Evolutionary conservation across 1,139 yeast genomes (phyloP).

Genomic region (Kurtzmaniella quercitrusa): DNA sequence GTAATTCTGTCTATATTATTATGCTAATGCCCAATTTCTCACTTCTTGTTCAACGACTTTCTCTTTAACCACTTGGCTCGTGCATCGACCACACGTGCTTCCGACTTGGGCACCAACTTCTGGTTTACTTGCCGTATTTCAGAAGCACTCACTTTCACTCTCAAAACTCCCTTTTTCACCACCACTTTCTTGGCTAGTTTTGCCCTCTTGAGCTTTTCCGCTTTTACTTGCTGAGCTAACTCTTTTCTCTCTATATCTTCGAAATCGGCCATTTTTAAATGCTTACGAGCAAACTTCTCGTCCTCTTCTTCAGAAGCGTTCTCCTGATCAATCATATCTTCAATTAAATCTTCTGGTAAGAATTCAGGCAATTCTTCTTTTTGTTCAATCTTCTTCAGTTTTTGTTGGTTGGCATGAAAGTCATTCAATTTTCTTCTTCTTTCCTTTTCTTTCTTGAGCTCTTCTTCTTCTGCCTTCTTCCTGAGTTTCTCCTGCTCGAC

Average conservation of each 20-base stretch:
- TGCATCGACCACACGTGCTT: constrained; percentile 33
- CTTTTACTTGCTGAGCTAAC: constrained; percentile 23
- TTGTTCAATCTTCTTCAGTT: constrained; percentile 24
- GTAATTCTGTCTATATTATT: neutral
- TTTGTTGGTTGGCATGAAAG: constrained; percentile 46
- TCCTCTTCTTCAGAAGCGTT: constrained; percentile 10
- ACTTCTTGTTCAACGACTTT: constrained; percentile 42
- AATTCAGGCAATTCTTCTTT: constrained; percentile 41
- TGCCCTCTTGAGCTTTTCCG: constrained; percentile 39
- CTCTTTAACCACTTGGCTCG: constrained; percentile 61
- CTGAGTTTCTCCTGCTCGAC: constrained; percentile 33
- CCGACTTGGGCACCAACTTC: constrained; percentile 45
- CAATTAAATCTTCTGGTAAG: constrained; percentile 46
- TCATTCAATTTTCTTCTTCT: constrained; percentile 48
- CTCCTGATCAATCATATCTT: constrained; percentile 19
- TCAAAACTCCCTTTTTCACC: constrained; percentile 53
- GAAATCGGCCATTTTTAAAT: constrained; percentile 35
- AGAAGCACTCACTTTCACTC: constrained; percentile 40
- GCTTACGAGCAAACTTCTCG: constrained; percentile 18
- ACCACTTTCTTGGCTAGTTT: constrained; percentile 34
- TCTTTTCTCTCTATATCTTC: constrained; percentile 25
- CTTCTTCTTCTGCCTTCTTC: constrained; percentile 27
- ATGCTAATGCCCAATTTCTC: constrained; percentile 4
- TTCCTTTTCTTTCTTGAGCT: constrained; percentile 33
- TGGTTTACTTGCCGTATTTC: constrained; percentile 15